Evolutionary conservation across 2,329 filamentous ascomycete genomes (phyloP).

Genomic region (Lachnellula subtilissima): DNA sequence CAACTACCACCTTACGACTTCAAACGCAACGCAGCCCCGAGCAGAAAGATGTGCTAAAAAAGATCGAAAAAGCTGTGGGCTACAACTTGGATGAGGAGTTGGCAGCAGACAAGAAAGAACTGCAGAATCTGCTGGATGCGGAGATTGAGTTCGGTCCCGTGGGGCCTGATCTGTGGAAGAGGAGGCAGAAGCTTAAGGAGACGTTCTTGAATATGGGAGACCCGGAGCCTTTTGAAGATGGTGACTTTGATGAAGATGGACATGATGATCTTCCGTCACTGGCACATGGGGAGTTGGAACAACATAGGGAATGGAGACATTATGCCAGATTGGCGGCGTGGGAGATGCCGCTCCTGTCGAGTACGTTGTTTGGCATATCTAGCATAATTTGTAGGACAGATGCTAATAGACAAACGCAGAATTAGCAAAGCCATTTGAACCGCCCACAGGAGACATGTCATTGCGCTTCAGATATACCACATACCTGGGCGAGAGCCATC

Average conservation of each 20-base stretch:
- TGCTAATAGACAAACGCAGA: conserved; percentile 46
- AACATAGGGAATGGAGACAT: conserved; percentile 81
- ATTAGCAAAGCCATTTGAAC: conserved; percentile 74
- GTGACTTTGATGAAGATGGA: conserved; percentile 43
- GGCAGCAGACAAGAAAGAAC: conserved; percentile 6
- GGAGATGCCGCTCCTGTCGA: conserved; percentile 88
- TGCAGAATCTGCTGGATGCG: conserved; percentile 4
- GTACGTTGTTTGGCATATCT: conserved; percentile 50
- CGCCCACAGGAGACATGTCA: conserved; percentile 62
- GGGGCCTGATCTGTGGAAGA: conserved; percentile 1
- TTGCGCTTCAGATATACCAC: conserved; percentile 95
- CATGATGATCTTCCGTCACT: conserved; percentile 80
- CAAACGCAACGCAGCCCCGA: conserved; percentile 1
- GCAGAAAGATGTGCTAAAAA: neutral
- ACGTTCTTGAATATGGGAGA: conserved; percentile 33
- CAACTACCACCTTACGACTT: conserved; percentile 16
- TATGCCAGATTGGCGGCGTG: conserved; percentile 84
- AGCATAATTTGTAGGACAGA: neutral
- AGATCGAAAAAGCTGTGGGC: neutral
- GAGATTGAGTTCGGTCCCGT: conserved; percentile 8
- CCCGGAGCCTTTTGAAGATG: conserved; percentile 26
- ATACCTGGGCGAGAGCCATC: conserved; percentile 92
- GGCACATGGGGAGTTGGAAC: conserved; percentile 81
- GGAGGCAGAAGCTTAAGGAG: conserved; percentile 24
- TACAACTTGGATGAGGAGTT: conserved; percentile 2